Evolutionary conservation across 441 rosid genomes (phyloP).

Genomic region (Omphalea diandra): DNA sequence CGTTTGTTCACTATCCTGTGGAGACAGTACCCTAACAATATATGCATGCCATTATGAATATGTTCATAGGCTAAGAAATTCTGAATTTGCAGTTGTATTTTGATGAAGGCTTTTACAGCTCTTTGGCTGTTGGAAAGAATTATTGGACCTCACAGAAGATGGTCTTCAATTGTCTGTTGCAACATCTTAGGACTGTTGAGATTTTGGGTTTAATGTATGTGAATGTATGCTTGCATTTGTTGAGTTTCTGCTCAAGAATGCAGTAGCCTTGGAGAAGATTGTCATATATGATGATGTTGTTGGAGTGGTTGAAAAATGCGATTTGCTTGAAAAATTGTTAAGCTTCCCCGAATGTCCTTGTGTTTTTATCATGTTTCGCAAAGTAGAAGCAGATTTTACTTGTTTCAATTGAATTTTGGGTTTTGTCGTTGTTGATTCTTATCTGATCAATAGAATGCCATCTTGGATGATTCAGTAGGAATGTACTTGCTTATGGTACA

Average conservation of each 20-base stretch:
- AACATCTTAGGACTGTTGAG: slow-evolving; percentile 19
- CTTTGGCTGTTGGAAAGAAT: neutral
- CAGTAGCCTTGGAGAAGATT: slow-evolving; percentile 20
- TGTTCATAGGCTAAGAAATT: neutral
- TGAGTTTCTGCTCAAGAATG: slow-evolving; percentile 21
- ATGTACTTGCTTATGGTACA: too few species aligned
- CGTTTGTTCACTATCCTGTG: too few species aligned
- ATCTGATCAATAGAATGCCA: too few species aligned
- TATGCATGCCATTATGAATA: too few species aligned
- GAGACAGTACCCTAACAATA: too few species aligned
- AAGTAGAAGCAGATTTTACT: too few species aligned
- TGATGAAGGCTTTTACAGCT: slow-evolving; percentile 6
- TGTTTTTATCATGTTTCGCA: neutral
- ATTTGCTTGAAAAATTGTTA: neutral
- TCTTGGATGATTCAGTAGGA: too few species aligned
- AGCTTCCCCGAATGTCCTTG: neutral
- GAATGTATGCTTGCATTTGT: neutral
- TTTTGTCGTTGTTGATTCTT: neutral
- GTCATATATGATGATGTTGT: neutral
- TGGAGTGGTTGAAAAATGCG: neutral
- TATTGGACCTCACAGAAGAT: neutral
- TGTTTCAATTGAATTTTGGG: neutral
- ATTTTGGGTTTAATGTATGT: neutral
- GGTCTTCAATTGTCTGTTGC: neutral
- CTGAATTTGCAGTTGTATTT: slow-evolving; percentile 2